Evolutionary conservation across 768 basidiomycete genomes (phyloP).

Genomic region (Psilocybe sp.): DNA sequence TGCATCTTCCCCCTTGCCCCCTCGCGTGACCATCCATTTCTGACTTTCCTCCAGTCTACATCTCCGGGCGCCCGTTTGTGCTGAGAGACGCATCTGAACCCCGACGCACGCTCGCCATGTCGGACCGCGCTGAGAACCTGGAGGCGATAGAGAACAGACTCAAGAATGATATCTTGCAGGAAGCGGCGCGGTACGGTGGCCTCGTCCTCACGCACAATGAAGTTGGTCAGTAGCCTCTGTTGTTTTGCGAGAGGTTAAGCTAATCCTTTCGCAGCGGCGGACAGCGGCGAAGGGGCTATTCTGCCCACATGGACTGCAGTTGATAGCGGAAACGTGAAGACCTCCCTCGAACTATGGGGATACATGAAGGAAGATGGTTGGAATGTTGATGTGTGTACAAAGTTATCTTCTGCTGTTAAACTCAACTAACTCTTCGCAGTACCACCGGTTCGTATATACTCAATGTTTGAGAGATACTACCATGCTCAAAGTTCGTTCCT

Average conservation of each 20-base stretch:
- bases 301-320: conserved; percentile 93
- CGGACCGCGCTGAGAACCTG: conserved; percentile 91
- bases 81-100: conserved; percentile 86
- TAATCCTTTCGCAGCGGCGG: conserved; percentile 9
- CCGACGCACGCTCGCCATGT: conserved; percentile 71
- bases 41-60: conserved; percentile 56
- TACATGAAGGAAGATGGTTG: conserved; percentile 78
- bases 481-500: not conserved
- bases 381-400: conserved; percentile 76
- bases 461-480: not conserved
- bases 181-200: conserved; percentile 84
- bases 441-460: conserved; percentile 58
- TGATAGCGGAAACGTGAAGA: conserved; percentile 78
- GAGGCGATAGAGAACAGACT: conserved; percentile 89
- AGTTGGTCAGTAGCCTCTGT: conserved; percentile 49
- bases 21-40: not conserved
- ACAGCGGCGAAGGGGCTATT: conserved; percentile 73
- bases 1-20: conserved; percentile 20
- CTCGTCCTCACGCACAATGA: conserved; percentile 93
- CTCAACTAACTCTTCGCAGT: conserved; percentile 35
- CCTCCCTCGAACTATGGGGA: conserved; percentile 84
- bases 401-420: not conserved
- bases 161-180: conserved; percentile 88
- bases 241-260: not conserved
- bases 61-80: conserved; percentile 91